Evolutionary conservation across 1,284 basidiomycete species (phyloP).

Genomic region (Hypsizygus ulmarius): DNA sequence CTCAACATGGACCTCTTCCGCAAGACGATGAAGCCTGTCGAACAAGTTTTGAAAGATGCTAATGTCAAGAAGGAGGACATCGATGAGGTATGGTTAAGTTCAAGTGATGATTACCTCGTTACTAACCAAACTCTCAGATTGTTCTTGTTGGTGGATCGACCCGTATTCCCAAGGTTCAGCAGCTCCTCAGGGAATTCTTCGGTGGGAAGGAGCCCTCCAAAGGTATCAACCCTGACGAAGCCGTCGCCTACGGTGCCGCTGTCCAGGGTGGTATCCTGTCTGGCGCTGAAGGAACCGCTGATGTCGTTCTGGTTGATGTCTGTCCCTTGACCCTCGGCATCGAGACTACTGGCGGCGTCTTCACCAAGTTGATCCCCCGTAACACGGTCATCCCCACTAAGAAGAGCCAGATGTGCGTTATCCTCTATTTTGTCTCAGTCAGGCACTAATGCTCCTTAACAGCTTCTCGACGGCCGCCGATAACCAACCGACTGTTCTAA

Average conservation of each 20-base stretch:
- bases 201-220: constrained; percentile 88
- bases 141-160: constrained; percentile 97
- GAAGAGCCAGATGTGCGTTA: constrained; percentile 86
- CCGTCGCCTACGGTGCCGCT: constrained; percentile 95
- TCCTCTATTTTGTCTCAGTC: not conserved
- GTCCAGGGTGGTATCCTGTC: constrained; percentile 97
- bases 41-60: constrained; percentile 98
- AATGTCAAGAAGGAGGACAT: constrained; percentile 97
- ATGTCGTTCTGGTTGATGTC: constrained; percentile 94
- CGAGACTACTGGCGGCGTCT: constrained; percentile 97
- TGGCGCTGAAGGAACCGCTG: constrained; percentile 79
- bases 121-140: constrained; percentile 39
- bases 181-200: constrained; percentile 94
- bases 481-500: constrained; percentile 90
- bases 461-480: constrained; percentile 95
- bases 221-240: constrained; percentile 95
- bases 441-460: constrained; percentile 4
- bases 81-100: constrained; percentile 65
- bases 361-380: constrained; percentile 95
- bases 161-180: constrained; percentile 98
- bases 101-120: not conserved
- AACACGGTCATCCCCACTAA: constrained; percentile 98
- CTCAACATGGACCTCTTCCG: constrained; percentile 98
- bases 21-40: constrained; percentile 99
- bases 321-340: constrained; percentile 95